Percentiles rank a stretch among this genome's conserved stretches.
phyloP scores from a whole-genome alignment of 2,329 filamentous ascomycete species.

The Fusarium sp. region DNA sequence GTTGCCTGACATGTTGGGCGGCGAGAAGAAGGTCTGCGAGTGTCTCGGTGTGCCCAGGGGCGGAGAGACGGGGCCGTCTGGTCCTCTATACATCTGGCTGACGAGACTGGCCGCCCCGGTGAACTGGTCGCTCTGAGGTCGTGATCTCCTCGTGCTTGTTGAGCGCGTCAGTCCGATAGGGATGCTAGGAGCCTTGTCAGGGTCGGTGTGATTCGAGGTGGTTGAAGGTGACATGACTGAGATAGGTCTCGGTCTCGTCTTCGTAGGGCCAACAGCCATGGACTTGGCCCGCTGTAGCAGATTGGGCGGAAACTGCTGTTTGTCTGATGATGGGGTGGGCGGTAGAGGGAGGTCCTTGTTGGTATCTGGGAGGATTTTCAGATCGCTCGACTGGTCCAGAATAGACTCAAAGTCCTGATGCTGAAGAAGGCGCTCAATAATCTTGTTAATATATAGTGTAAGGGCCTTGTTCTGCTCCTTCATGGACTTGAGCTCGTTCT shows the following conservation, averaged over 20 bases:
- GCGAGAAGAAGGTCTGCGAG: constrained; percentile 73
- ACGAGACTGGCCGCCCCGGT: constrained; percentile 77
- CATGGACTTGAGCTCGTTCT: constrained; percentile 80
- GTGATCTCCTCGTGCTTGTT: constrained; percentile 64
- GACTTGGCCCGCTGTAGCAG: constrained; percentile 73
- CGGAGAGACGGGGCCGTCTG: constrained; percentile 72
- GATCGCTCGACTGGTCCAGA: constrained; percentile 80
- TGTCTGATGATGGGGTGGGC: constrained; percentile 65
- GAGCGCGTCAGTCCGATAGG: constrained; percentile 72
- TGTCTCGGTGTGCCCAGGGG: constrained; percentile 68
- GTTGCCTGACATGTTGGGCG: constrained; percentile 62
- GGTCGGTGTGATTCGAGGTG: constrained; percentile 68
- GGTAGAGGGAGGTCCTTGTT: constrained; percentile 92
- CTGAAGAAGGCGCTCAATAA: constrained; percentile 93
- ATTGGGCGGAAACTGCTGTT: constrained; percentile 56
- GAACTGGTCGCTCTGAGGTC: constrained; percentile 74
- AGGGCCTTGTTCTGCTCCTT: constrained; percentile 98
- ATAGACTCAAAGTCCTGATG: constrained; percentile 97
- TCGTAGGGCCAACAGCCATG: constrained; percentile 63
- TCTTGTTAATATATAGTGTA: constrained; percentile 98
- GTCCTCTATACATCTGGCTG: constrained; percentile 89
- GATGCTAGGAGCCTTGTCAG: constrained; percentile 80
- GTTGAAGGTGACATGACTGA: constrained; percentile 63
- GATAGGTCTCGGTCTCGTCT: constrained; percentile 66
- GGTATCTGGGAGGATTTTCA: constrained; percentile 59